These are phyloP conservation scores for Malania oleifera DNA, from an alignment of 164 flowering plant species.

Conservation along the genomic window DNA sequence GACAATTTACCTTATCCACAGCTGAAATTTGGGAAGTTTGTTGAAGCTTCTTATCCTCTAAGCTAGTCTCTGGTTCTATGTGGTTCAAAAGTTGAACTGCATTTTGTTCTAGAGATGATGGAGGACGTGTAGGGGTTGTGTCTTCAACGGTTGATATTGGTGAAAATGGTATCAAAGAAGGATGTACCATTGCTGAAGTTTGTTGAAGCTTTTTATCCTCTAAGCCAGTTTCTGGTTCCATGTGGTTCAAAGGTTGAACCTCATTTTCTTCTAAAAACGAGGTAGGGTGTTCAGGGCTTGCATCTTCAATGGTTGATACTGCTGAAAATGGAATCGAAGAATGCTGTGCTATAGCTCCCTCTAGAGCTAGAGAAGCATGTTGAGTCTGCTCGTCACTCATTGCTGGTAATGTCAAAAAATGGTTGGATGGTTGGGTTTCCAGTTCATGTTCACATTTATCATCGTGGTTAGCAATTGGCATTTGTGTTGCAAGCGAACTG, in stretches of 20 bases:
- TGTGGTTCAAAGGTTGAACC: conserved; percentile 8
- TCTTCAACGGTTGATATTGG: background rate
- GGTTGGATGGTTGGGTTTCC: conserved; percentile 15
- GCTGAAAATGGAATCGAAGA: conserved; percentile 10
- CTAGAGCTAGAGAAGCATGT: conserved; percentile 17
- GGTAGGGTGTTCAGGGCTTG: conserved; percentile 9
- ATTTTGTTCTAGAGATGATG: background rate
- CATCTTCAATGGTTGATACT: conserved; percentile 13
- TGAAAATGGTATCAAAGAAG: too few species aligned
- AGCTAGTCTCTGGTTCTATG: conserved; percentile 10
- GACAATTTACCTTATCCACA: conserved; percentile 10
- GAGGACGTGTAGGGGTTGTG: background rate
- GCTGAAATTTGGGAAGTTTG: conserved; percentile 13
- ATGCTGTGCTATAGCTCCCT: conserved; percentile 20
- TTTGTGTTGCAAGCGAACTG: conserved; percentile 5
- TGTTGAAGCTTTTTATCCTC: too few species aligned
- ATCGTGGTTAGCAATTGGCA: conserved; percentile 10
- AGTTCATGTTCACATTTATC: conserved; percentile 12
- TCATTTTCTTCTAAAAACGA: conserved; percentile 7
- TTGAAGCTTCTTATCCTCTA: conserved; percentile 22
- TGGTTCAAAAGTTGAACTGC: conserved; percentile 1
- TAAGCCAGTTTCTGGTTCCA: too few species aligned
- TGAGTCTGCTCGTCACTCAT: conserved; percentile 15
- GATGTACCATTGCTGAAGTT: too few species aligned
- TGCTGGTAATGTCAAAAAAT: conserved; percentile 13